Evolutionary conservation across 495 filamentous ascomycete species (phyloP).

Genomic region (Tuber borchii): DNA sequence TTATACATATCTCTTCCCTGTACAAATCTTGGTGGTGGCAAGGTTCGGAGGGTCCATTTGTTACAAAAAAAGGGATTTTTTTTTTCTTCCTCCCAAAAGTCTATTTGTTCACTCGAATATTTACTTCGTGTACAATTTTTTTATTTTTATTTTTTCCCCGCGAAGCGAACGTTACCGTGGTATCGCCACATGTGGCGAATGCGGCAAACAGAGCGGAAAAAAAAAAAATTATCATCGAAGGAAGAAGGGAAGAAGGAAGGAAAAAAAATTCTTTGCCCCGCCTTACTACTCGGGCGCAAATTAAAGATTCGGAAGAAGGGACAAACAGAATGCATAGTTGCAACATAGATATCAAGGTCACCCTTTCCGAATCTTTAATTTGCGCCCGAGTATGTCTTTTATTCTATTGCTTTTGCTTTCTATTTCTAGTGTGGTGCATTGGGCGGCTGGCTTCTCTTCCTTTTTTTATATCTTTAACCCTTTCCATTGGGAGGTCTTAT

Average conservation of each 20-base stretch:
- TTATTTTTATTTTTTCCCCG: background rate
- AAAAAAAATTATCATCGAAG: background rate
- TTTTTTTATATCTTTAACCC: background rate
- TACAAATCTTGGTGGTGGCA: background rate
- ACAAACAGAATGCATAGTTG: no score
- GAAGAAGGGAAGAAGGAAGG: background rate
- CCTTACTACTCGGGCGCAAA: no score
- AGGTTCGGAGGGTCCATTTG: background rate
- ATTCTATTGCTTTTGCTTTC: background rate
- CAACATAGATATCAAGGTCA: no score
- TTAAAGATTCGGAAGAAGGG: no score
- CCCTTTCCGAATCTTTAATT: no score
- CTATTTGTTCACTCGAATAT: background rate
- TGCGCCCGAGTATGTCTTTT: no score
- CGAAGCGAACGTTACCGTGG: background rate
- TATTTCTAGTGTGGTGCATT: background rate
- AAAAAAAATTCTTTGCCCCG: background rate
- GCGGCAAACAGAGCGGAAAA: background rate
- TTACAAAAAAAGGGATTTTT: background rate
- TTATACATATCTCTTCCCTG: background rate
- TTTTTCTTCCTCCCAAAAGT: background rate
- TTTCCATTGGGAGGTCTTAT: background rate
- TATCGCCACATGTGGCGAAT: background rate
- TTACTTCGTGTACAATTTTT: background rate
- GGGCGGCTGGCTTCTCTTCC: background rate